Conservation (phyloP, 176 grass and related monocot species). For the Oryza rufipogon region DNA sequence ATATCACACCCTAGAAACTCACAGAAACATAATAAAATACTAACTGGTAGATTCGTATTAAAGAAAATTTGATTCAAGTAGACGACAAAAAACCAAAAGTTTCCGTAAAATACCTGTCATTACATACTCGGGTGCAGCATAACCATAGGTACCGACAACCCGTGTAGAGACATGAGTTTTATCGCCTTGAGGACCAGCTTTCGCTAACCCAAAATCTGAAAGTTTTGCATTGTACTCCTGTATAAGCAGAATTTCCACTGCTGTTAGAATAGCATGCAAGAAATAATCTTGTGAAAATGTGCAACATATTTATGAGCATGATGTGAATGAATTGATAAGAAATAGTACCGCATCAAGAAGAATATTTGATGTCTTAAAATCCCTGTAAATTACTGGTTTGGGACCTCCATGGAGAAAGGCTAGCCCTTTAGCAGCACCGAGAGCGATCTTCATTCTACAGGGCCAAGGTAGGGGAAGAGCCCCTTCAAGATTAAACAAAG, state of each 20-base stretch:
- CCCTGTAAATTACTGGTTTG: conserved; percentile 89
- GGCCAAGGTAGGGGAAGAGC: conserved; percentile 90
- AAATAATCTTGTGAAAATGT: background rate
- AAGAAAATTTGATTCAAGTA: background rate
- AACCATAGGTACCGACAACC: conserved; percentile 89
- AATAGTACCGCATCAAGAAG: conserved; percentile 76
- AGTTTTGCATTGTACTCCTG: conserved; percentile 94
- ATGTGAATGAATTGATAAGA: conserved; percentile 6
- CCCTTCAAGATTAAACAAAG: conserved; percentile 72
- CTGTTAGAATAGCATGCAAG: conserved; percentile 31
- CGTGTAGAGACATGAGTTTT: conserved; percentile 89
- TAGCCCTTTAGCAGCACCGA: conserved; percentile 87
- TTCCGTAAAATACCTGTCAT: conserved; percentile 75
- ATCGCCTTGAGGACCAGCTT: conserved; percentile 90
- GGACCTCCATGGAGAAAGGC: conserved; percentile 87
- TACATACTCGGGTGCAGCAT: conserved; percentile 92
- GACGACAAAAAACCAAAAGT: conserved; percentile 5
- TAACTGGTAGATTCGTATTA: background rate
- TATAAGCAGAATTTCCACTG: conserved; percentile 9
- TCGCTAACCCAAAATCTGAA: conserved; percentile 88
- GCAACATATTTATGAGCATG: conserved; percentile 1
- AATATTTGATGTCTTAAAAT: conserved; percentile 98
- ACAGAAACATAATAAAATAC: conserved; percentile 22
- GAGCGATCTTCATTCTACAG: conserved; percentile 84
- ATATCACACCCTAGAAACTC: conserved; percentile 2